A percentile compares a stretch with the other conserved stretches of the same genome.
phyloP scores from a whole-genome alignment of 768 basidiomycete genomes.

The Agaricus blazei region DNA sequence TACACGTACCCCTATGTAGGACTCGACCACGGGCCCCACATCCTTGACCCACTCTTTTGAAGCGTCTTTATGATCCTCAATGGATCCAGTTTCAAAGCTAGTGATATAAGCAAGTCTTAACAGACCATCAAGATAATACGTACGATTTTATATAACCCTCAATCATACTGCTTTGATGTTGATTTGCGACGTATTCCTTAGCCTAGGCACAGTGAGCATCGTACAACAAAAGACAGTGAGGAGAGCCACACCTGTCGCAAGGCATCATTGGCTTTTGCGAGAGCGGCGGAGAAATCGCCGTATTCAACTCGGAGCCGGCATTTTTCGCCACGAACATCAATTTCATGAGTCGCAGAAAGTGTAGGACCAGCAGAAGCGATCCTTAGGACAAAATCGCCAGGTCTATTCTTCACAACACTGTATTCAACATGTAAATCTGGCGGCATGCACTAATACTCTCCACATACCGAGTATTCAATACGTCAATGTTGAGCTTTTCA shows the following conservation, averaged over 20 bases:
- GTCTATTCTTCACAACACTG: slow-evolving; percentile 68
- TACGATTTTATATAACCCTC: slow-evolving; percentile 77
- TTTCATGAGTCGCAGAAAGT: slow-evolving; percentile 36
- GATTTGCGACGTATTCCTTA: slow-evolving; percentile 67
- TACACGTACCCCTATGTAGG: slow-evolving; percentile 63
- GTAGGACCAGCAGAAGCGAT: slow-evolving; percentile 62
- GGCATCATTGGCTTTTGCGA: slow-evolving; percentile 50
- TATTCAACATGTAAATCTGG: not conserved
- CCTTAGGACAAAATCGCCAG: slow-evolving; percentile 59
- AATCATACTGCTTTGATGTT: slow-evolving; percentile 69
- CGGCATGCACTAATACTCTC: not conserved
- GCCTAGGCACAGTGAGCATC: slow-evolving; percentile 38
- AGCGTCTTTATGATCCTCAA: slow-evolving; percentile 74
- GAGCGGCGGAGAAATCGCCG: slow-evolving; percentile 63
- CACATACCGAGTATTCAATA: slow-evolving; percentile 74
- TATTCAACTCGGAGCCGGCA: slow-evolving; percentile 62
- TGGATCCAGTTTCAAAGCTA: slow-evolving; percentile 75
- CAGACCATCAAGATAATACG: slow-evolving; percentile 13
- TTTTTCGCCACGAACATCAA: slow-evolving; percentile 35
- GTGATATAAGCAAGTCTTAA: not conserved
- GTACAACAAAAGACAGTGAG: not conserved
- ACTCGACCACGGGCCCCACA: slow-evolving; percentile 82
- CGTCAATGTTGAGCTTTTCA: slow-evolving; percentile 70
- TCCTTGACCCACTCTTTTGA: slow-evolving; percentile 85
- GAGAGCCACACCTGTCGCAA: slow-evolving; percentile 47